A percentile compares a stretch with the other conserved stretches of the same genome.
Evolutionary conservation across 768 basidiomycete species (phyloP).

Genomic region (Tylopilus felleus): DNA sequence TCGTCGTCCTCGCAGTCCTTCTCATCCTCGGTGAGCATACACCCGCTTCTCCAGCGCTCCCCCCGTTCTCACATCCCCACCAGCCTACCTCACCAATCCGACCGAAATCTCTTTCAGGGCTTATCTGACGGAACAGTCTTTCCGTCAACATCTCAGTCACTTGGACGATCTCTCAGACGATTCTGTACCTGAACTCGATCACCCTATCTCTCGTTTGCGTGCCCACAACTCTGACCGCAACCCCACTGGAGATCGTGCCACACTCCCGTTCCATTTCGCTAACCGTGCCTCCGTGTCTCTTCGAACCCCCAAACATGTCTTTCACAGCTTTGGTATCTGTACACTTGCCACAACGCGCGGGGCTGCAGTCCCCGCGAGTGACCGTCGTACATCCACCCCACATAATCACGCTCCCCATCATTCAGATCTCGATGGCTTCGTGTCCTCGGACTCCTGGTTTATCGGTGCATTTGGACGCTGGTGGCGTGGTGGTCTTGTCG

Average conservation of each 20-base stretch:
- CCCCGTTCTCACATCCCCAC: background rate
- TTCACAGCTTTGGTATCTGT: conserved; percentile 83
- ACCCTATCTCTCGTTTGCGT: conserved; percentile 25
- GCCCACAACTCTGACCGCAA: conserved; percentile 23
- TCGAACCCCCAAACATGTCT: conserved; percentile 85
- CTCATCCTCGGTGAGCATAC: conserved; percentile 64
- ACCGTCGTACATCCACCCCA: conserved; percentile 46
- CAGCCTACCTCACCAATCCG: conserved; percentile 95
- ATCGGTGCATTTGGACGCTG: conserved; percentile 88
- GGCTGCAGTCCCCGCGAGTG: conserved; percentile 44
- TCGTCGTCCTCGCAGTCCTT: conserved; percentile 65
- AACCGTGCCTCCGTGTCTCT: conserved; percentile 91
- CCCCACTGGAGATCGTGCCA: conserved; percentile 24
- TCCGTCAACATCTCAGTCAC: conserved; percentile 87
- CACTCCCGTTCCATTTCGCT: conserved; percentile 69
- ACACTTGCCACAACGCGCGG: conserved; percentile 61
- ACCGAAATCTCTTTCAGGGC: conserved; percentile 90
- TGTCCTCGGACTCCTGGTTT: conserved; percentile 80
- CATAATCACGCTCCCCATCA: conserved; percentile 24
- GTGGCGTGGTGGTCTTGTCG: conserved; percentile 83
- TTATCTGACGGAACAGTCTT: conserved; percentile 96
- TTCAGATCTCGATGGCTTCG: conserved; percentile 40
- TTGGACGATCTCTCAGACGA: conserved; percentile 69
- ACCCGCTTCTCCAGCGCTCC: background rate
- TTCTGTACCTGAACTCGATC: conserved; percentile 34